Conservation (phyloP, 192 early-diverging fungal genomes). For the Phlyctochytrium bullatum region DNA sequence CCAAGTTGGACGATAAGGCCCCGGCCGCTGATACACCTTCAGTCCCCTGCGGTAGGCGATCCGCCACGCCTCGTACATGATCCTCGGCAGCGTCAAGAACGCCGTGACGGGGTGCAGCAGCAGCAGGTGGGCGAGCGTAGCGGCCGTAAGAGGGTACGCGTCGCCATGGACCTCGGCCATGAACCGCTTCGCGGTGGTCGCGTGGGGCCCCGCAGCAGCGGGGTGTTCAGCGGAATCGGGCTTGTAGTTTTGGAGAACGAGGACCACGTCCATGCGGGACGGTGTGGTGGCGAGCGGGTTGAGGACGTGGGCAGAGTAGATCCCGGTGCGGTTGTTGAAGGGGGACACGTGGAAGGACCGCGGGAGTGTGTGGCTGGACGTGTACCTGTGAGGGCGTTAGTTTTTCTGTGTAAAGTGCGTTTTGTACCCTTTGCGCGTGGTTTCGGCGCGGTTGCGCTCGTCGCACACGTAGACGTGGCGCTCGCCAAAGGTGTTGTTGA, state of each 20-base stretch:
- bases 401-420: too few species aligned
- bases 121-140: slow-evolving; percentile 24
- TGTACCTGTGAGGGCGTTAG: slow-evolving; percentile 18
- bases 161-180: slow-evolving; percentile 29
- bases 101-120: slow-evolving; percentile 41
- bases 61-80: slow-evolving; percentile 48
- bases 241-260: slow-evolving; percentile 36
- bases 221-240: slow-evolving; percentile 7
- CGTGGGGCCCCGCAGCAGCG: background rate
- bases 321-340: slow-evolving; percentile 48
- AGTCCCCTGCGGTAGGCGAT: slow-evolving; percentile 45
- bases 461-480: slow-evolving; percentile 51
- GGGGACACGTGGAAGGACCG: slow-evolving; percentile 47
- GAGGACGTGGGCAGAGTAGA: slow-evolving; percentile 38
- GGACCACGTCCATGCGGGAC: slow-evolving; percentile 26
- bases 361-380: slow-evolving; percentile 20
- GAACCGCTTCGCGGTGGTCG: slow-evolving; percentile 11
- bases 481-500: slow-evolving; percentile 62
- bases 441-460: slow-evolving; percentile 15
- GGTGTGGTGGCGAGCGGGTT: slow-evolving; percentile 2
- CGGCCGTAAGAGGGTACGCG: slow-evolving; percentile 12
- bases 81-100: slow-evolving; percentile 56
- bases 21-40: slow-evolving; percentile 50
- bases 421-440: slow-evolving; percentile 10
- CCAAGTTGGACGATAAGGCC: slow-evolving; percentile 9